Evolutionary conservation across 2,329 filamentous ascomycete genomes (phyloP), one percentile per base, ranked within the genome.

Genomic region (Exophiala bonariae): DNA sequence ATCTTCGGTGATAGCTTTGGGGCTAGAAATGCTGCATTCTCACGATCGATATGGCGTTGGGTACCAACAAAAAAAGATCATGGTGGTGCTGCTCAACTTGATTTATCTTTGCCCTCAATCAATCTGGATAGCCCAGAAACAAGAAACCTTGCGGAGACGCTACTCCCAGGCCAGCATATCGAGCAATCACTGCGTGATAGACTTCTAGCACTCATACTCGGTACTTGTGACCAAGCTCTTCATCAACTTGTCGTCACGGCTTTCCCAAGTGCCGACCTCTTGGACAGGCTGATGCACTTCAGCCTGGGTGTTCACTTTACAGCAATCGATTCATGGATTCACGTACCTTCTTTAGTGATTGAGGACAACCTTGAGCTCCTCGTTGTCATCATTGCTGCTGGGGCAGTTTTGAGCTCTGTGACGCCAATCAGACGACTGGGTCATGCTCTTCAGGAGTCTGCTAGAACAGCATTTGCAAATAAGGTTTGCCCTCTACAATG

Each of bases 41-140:
- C 32, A 22, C 41, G 44, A 5, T 50, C 47, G 2, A 34, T 41
- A 16, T 50, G 36, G 85, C 77, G 71, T 76, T 87, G 47, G 83
- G 86, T 63, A 74, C 80, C 36, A 75, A 79, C 1, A 80, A 79
- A 63, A 68, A 18, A 37, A 52, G 8, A 69, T 69, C 33, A 63
- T 28, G 22, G 66, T 10, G 53, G 65, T 8, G 56, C 62, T 3
- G 65, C 61, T 14, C 18, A 20, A n/a, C 3, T n/a, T n/a, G 17
- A 39, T 32, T 50, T 54, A n/a, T 50, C 41, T 3, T 8, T 41
- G 8, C 4, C 59, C 70, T 47, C 73, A 77, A 3, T 77, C n/a
- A 35, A 40, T 14, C 23, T 48, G 32, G 36, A 44, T 8, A 43
- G 22, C 23, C 37, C 28, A 7, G 40, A 41, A 16, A 42, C 39